Evolutionary conservation across 2,329 filamentous ascomycete genomes (phyloP), one percentile per base, ranked within the genome.

Genomic region (Cryphonectria carpinicola): DNA sequence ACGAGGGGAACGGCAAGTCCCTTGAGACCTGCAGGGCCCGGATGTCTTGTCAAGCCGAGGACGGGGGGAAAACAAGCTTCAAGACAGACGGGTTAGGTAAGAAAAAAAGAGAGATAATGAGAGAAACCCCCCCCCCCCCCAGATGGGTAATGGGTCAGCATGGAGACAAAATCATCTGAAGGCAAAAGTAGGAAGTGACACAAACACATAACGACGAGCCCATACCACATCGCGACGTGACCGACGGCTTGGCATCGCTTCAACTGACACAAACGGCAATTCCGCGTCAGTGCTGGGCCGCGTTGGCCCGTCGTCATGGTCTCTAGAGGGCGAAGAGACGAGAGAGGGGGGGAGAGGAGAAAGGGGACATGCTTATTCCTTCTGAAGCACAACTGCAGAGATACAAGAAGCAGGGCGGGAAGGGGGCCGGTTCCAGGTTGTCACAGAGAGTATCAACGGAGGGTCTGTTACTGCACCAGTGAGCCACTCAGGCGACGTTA

Each of bases 241-340:
- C 65, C 65, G 68, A 54, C 65, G 49, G 62, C 66, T 68, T 71
- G 69, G 71, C 69, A 43, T 69, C 46, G 71, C 71, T 64, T 68
- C 70, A 69, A 58, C 60, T 54, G 63, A 49, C 56, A 62, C 54
- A 66, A 56, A 19, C 58, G 63, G 37, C 64, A 39, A 41, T 35
- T 46, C 61, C 65, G 54, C 35, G 49, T n/a, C 54, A 58, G 54
- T 28, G 54, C 25, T 32, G 54, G 17, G 54, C 54, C 35, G 54
- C 37, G 49, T n/a, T 56, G 64, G 37, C 28, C n/a, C n/a, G 61
- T 17, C 32, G 25, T 35, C 39, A 39, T 19, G 32, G 28, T 58
- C 28, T 32, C 28, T 14, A 10, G 19, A 37, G 28, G 22, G 46
- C 43, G 19, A 49, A 22, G 19, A 49, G 43, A 6, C 22, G 2